Base-by-base conservation (phyloP, 2,329 filamentous ascomycete genomes). In the Fusarium circinatum region DNA sequence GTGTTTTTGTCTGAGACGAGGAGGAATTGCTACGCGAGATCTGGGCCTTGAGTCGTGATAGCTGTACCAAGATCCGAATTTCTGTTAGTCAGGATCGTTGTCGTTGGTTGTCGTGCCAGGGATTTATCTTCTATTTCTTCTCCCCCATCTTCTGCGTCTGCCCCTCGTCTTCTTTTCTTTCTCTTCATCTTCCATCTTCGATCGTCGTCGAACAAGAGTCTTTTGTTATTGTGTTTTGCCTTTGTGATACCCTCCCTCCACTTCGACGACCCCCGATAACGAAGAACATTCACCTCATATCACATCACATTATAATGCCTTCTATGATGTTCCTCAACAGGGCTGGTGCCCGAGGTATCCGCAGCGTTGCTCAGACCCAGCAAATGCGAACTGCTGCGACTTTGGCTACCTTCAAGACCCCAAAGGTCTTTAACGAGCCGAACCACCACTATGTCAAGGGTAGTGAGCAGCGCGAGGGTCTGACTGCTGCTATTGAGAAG, bases 391-490 rank as follows among this genome's bases (percentile, higher is more conserved):
- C 79, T 57, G 76, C 81, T 67, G 84, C 91, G 65, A 92, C 91
- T 13, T 87, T 97, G 73, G 95, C 95, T 56, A 88, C 90, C 70
- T 98, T 98, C 89, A 96, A 94, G 86, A 89, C 95, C 58, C 96
- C 96, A 56, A 91, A 91, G 73, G 90, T 98, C 78, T 86, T 90
- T 81, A 99, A 99, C 82, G 96, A 99, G 86, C 94, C 94, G n/a
- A 99, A 98, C 82, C 93, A 97, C 86, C 93, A 96, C 84, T 99
- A 98, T 82, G 88, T 88, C 73, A 96, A 96, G 82, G 94, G 92
- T 68, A 96, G 95, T 3, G 83, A 90, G 30, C 93, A 98, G 80
- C 89, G 96, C 70, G 89, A 92, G 78, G 92, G 91, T 74, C 89
- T 99, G 57, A 89, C 90, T 54, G 89, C 92, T 54, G 94, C 95